phyloP scores from a whole-genome alignment of 129 eudicot genomes.

The Centella asiatica region DNA sequence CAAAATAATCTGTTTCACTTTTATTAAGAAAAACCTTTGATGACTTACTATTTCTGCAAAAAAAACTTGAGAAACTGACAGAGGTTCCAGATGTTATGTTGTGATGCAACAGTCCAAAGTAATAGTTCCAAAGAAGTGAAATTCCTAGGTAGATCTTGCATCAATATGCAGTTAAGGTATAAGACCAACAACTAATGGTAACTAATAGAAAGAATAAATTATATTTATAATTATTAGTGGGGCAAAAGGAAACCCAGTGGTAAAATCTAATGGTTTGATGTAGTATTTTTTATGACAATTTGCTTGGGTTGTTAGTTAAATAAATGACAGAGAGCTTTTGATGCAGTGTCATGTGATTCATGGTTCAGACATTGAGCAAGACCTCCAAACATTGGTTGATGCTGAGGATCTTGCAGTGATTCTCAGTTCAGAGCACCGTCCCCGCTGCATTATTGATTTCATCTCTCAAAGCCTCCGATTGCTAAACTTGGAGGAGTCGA shows the following conservation, averaged over 20 bases:
- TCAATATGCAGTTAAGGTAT: too few species aligned
- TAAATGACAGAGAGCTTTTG: constrained; percentile 2
- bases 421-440: constrained; percentile 77
- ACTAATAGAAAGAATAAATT: too few species aligned
- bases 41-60: background rate
- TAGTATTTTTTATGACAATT: background rate
- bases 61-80: background rate
- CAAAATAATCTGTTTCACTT: too few species aligned
- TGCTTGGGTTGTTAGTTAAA: too few species aligned
- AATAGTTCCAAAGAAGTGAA: background rate
- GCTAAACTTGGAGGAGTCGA: constrained; percentile 64
- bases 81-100: background rate
- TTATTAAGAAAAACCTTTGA: background rate
- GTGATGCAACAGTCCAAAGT: background rate
- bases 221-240: too few species aligned
- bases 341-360: constrained; percentile 88
- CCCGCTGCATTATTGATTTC: constrained; percentile 83
- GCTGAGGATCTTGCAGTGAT: constrained; percentile 64
- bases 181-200: too few species aligned
- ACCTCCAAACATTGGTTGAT: constrained; percentile 63
- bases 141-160: background rate
- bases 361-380: constrained; percentile 65
- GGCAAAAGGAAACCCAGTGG: background rate
- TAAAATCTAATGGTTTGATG: background rate
- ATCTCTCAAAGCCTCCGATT: constrained; percentile 76